Evolutionary conservation across 805 yeast genomes (phyloP), one percentile per base, ranked within the genome.

Genomic region (Citeromyces nyonsensis): DNA sequence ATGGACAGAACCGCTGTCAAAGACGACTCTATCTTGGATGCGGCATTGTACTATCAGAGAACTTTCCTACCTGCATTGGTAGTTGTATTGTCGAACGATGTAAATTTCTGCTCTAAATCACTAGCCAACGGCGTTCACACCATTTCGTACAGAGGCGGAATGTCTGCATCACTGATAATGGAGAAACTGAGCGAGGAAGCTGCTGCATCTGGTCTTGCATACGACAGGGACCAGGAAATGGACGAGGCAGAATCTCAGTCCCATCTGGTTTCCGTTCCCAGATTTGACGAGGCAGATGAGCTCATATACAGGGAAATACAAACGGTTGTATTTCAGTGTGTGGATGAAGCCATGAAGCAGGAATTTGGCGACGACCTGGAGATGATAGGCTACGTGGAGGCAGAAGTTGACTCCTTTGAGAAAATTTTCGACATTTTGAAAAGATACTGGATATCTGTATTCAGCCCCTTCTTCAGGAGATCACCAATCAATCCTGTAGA

Each of bases 21-120:
- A 36, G 96, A 86, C 51, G 94, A 85, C 44, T 66, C 94, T 0
- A 85, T 86, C 38, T 52, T 85, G 28, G 95, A 86, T 49, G 84
- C 95, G 48, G 79, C 93, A 42, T 44, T 78, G 15, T 84, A 66
- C 45, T 73, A 76, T 36, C 61, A 66, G 37, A 51, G 56, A 9
- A 50, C 52, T 10, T 40, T 48, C 32, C 42, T 51, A 4, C 11
- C 33, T 2, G 42, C 48, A 24, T 44, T 70, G 37, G 78, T 77
- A 6, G 63, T 85, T 2, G 49, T 82, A 15, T 44, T 85, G 37
- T 77, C 95, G 0, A 81, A 86, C 47, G 96, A 86, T 49, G 78
- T 73, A 42, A 86, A 85, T 47, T 58, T 86, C 6, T 83, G 95
- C 49, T 50, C 69, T 39, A 80, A 79, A 49, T 93, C 95, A 0